Base-by-base conservation (phyloP, 768 basidiomycete species). In the Myochromella boudieri region DNA sequence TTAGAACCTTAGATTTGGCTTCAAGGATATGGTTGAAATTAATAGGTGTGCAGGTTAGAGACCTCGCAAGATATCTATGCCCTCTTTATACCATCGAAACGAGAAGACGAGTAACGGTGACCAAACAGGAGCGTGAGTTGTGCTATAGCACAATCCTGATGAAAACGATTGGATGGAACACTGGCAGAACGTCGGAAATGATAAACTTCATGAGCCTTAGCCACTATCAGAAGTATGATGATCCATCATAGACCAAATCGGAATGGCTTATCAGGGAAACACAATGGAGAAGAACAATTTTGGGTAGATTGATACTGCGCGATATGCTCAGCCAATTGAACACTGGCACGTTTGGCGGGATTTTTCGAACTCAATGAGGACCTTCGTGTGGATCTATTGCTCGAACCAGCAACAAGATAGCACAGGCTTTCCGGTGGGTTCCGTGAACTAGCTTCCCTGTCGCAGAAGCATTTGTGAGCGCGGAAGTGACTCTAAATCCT, bases 101-200 rank as follows among this genome's bases (percentile, higher is more conserved):
- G 44, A 28, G 21, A 36, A 21, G 40, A 33, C 12, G 28, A 18
- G 11, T 22, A 25, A 42, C 25, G 39, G 17, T n/a, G 6, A 34
- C 25, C n/a, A 20, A 31, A 32, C 25, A 34, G 20, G 6, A 27
- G 55, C 44, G 55, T 48, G 46, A 57, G 42, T 57, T 57, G 46
- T 51, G 55, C 55, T 26, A 54, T 57, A 22, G 52, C 21, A 15
- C 48, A n/a, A 18, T 22, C 14, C 38, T 17, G 41, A 42, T 39
- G 38, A 31, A 11, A 22, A 26, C 37, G 27, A 25, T 36, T 12
- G 12, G n/a, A n/a, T n/a, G n/a, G n/a, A n/a, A 24, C 22, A 14
- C 4, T n/a, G 41, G 37, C 12, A 32, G 14, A 32, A 43, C 22
- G 25, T 39, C 33, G 36, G 42, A 50, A 37, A 38, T 25, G 17